A percentile compares a stretch with the other conserved stretches of the same genome.
These are phyloP conservation scores for Flaveria linearis DNA, from an alignment of 129 eudicot species.

Conservation along the genomic window DNA sequence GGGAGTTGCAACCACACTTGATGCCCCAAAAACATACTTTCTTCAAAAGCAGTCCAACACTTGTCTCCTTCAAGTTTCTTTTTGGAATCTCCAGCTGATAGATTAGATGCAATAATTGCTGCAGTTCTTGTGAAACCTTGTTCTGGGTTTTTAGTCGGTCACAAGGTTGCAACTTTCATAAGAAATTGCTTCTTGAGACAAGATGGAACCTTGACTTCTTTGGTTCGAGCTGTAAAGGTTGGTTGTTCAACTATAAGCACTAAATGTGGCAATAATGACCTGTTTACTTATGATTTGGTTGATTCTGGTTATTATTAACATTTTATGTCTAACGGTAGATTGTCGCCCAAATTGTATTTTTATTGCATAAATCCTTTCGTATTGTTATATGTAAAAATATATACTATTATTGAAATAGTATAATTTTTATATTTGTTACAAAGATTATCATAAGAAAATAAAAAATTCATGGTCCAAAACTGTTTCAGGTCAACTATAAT, in stretches of 20 bases:
- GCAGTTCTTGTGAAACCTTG: slow-evolving; percentile 68
- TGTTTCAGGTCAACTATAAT: not conserved
- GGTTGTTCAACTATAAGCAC: slow-evolving; percentile 16
- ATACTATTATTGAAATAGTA: not conserved
- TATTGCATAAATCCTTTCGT: not conserved
- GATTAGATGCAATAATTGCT: slow-evolving; percentile 71
- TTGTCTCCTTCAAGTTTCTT: slow-evolving; percentile 54
- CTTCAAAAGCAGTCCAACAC: slow-evolving; percentile 58
- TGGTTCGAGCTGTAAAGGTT: slow-evolving; percentile 81
- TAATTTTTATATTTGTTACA: not conserved
- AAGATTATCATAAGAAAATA: not conserved
- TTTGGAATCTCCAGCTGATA: slow-evolving; percentile 76
- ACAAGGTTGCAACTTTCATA: slow-evolving; percentile 67
- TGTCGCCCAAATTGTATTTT: not conserved
- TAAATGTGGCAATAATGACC: not conserved
- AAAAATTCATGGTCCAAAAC: not conserved
- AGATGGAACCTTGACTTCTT: slow-evolving; percentile 86
- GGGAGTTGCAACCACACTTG: slow-evolving; percentile 79
- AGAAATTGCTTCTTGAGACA: slow-evolving; percentile 81
- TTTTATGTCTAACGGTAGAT: not conserved
- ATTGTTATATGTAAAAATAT: not conserved
- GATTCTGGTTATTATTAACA: not conserved
- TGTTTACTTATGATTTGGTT: not conserved
- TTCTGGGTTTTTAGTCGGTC: slow-evolving; percentile 64
- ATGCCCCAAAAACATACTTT: slow-evolving; percentile 59